phyloP scores from a whole-genome alignment of 192 early-diverging fungal species.

The Coemansia sp. region DNA sequence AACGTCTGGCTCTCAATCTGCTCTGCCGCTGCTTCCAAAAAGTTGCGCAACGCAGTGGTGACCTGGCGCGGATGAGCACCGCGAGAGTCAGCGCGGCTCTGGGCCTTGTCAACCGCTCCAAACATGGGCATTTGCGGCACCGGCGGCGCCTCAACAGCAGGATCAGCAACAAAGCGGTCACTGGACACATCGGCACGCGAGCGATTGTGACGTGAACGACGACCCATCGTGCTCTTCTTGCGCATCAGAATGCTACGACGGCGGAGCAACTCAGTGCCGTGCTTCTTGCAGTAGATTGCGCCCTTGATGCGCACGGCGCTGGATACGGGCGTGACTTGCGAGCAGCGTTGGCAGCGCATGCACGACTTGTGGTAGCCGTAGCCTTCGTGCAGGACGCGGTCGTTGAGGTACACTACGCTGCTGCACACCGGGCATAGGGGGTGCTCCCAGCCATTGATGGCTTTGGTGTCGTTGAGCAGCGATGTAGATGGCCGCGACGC shows the following conservation, averaged over 20 bases:
- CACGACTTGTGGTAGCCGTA: slow-evolving; percentile 56
- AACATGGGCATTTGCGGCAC: slow-evolving; percentile 39
- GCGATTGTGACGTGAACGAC: slow-evolving; percentile 42
- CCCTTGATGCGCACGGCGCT: slow-evolving; percentile 52
- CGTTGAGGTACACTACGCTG: slow-evolving; percentile 47
- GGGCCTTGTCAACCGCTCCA: background rate
- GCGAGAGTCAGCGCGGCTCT: slow-evolving; percentile 1
- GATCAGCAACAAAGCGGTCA: slow-evolving; percentile 17
- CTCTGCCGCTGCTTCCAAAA: slow-evolving; percentile 50
- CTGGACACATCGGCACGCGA: slow-evolving; percentile 26
- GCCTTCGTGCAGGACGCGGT: slow-evolving; percentile 52
- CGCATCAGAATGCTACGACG: slow-evolving; percentile 57
- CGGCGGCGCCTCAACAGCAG: slow-evolving; percentile 18
- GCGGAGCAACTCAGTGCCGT: slow-evolving; percentile 49
- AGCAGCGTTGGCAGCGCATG: slow-evolving; percentile 53
- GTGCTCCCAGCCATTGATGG: slow-evolving; percentile 53
- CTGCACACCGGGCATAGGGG: slow-evolving; percentile 51
- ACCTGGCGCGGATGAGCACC: slow-evolving; percentile 24
- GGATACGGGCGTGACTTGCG: slow-evolving; percentile 33
- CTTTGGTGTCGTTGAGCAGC: slow-evolving; percentile 47
- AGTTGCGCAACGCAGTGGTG: slow-evolving; percentile 48
- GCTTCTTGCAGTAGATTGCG: slow-evolving; percentile 54
- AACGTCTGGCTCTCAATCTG: slow-evolving; percentile 49
- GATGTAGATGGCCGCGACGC: slow-evolving; percentile 46
- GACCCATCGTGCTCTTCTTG: slow-evolving; percentile 55